Evolutionary conservation across 2,329 filamentous ascomycete genomes (phyloP), one percentile per base, ranked within the genome.

Genomic region (Botrytis galanthina): DNA sequence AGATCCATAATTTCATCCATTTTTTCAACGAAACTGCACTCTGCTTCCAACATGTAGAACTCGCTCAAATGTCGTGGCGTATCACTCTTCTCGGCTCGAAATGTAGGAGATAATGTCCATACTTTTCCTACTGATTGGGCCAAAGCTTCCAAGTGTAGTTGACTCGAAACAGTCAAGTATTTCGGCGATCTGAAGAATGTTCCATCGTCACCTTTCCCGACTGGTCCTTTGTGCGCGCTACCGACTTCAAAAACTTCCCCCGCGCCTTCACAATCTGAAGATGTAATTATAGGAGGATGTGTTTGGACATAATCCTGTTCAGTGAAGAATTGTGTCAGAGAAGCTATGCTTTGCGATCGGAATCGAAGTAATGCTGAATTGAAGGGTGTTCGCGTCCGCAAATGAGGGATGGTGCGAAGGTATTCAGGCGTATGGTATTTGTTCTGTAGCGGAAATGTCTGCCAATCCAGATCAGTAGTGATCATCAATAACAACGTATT

Each of bases 41-140:
- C 96, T 26, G 91, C 95, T 83, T 99, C 96, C 3, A 99, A 88
- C 96, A 99, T 98, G 84, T 98, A 98, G 80, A 99, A 98, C 81
- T 99, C 96, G 84, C 94, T 97, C 75, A 99, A 86, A 83, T 99
- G 96, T 42, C 96, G 90, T 9, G 94, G 91, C 0, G 96, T 98
- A 80, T 98, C 95, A 82, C 94, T 98, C 80, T 91, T 91, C 82
- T 98, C 96, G 6, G 96, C 96, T 54, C 96, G 90, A 81, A 99
- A 99, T 0, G 94, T 97, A 4, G 96, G 96, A 7, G 95, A 96
- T 18, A 99, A 84, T 1, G 95, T 93, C 95, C 96, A 99, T 12
- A 98, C 96, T 78, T 92, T 93, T 57, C 93, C 93, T 44, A 98
- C 87, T 32, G 95, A 91, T 79, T 97, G 94, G 0, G 95, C 91